These are phyloP conservation scores for Durio zibethinus DNA, from an alignment of 345 rosid species.

Conservation along the genomic window DNA sequence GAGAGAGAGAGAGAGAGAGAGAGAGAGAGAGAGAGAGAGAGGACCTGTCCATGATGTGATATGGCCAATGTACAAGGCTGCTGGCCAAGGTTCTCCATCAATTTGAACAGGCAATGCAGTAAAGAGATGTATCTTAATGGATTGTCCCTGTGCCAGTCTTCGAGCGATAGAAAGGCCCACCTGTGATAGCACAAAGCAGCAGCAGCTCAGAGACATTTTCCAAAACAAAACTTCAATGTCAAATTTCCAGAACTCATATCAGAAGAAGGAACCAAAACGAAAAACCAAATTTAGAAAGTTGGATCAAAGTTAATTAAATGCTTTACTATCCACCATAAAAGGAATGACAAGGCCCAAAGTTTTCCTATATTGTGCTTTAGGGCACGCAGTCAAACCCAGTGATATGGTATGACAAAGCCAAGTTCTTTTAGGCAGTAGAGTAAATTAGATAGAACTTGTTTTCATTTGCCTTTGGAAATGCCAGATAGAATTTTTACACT, in stretches of 20 bases:
- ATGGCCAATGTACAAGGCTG: slow-evolving; percentile 70
- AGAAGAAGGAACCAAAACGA: not conserved
- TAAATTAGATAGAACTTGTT: not conserved
- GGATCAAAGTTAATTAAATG: not conserved
- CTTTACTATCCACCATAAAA: not conserved
- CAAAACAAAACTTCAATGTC: not conserved
- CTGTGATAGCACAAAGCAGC: slow-evolving; percentile 35
- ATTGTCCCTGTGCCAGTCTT: slow-evolving; percentile 93
- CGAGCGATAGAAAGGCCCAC: slow-evolving; percentile 95
- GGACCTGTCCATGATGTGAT: slow-evolving; percentile 94
- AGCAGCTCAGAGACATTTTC: slow-evolving; percentile 10
- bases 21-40: slow-evolving; percentile 30
- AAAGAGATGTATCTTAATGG: slow-evolving; percentile 78
- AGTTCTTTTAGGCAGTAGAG: not conserved
- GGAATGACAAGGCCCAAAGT: not conserved
- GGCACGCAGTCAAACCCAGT: not conserved
- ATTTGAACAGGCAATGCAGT: slow-evolving; percentile 86
- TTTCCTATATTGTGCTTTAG: not conserved
- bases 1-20: slow-evolving; percentile 22
- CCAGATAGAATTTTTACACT: not conserved
- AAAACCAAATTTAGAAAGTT: not conserved
- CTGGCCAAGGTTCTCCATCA: slow-evolving; percentile 99
- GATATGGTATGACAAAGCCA: not conserved
- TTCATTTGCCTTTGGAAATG: not conserved
- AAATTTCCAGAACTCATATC: not conserved